Conservation (phyloP, 495 filamentous ascomycete genomes). For the Xylaria acuta region DNA sequence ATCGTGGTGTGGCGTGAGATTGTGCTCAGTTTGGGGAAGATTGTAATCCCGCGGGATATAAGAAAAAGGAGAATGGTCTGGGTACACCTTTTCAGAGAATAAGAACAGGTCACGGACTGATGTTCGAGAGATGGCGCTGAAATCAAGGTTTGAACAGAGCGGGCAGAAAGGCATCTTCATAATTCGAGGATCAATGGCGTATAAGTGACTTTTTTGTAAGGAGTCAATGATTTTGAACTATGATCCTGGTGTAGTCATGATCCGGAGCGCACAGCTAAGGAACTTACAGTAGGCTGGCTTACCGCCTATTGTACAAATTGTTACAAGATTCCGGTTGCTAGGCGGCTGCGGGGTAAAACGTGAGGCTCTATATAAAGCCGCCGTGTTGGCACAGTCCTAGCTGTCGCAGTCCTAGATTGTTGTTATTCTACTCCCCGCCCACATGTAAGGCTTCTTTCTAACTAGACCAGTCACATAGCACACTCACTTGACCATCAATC, state of each 20-base stretch:
- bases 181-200: background rate
- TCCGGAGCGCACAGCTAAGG: background rate
- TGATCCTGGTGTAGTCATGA: background rate
- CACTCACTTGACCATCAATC: no score
- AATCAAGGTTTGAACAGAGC: constrained; percentile 3
- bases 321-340: background rate
- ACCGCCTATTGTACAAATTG: background rate
- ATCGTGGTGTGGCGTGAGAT: background rate
- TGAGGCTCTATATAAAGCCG: background rate
- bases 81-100: background rate
- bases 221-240: background rate
- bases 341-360: background rate
- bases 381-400: background rate
- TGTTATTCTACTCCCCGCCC: background rate
- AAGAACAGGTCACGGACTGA: background rate
- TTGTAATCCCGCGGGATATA: background rate
- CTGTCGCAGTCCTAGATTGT: background rate
- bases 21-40: background rate
- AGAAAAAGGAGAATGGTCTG: background rate
- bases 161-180: background rate
- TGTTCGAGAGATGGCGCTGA: background rate
- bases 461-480: no score
- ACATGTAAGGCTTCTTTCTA: background rate
- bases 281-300: background rate
- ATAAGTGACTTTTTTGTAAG: background rate